Evolutionary conservation across 2,329 filamentous ascomycete species (phyloP).

Genomic region (Geosmithia putterillii): DNA sequence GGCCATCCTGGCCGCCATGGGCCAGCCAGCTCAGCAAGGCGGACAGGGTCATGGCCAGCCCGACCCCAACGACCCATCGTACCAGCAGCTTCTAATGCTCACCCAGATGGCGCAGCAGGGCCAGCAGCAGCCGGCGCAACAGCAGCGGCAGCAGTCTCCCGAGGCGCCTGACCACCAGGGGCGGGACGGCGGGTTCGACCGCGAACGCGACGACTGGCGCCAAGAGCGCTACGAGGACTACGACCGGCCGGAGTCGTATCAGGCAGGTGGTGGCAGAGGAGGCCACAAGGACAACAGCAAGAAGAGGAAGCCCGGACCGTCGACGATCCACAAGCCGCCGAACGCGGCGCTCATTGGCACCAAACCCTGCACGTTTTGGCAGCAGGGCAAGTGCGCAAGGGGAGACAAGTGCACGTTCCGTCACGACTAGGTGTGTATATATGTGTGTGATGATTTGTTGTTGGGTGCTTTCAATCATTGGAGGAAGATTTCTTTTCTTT

Average conservation of each 20-base stretch:
- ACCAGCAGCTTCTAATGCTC: slow-evolving; percentile 26
- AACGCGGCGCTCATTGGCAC: slow-evolving; percentile 51
- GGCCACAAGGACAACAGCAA: slow-evolving; percentile 25
- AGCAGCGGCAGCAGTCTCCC: slow-evolving; percentile 3
- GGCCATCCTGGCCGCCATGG: slow-evolving; percentile 29
- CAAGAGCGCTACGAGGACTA: slow-evolving; percentile 20
- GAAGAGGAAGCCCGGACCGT: slow-evolving; percentile 21
- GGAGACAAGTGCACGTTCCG: slow-evolving; percentile 65
- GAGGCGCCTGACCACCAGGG: slow-evolving; percentile 5
- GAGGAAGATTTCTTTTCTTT: neutral
- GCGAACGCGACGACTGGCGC: slow-evolving; percentile 9
- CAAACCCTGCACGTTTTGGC: slow-evolving; percentile 58
- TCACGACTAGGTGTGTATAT: slow-evolving; percentile 34
- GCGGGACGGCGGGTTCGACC: slow-evolving; percentile 5
- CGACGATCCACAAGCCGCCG: slow-evolving; percentile 24
- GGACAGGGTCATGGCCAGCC: slow-evolving; percentile 8
- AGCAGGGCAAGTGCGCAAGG: slow-evolving; percentile 59
- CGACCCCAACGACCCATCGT: slow-evolving; percentile 25
- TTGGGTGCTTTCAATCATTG: neutral
- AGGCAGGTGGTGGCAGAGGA: slow-evolving; percentile 13
- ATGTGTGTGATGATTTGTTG: neutral
- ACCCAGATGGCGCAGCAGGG: slow-evolving; percentile 19
- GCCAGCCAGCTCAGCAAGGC: slow-evolving; percentile 19
- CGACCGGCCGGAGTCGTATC: slow-evolving; percentile 19
- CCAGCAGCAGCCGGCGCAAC: slow-evolving; percentile 11